phyloP scores from a whole-genome alignment of 148 eudicot genomes.

The Rhododendron kiyosumense region DNA sequence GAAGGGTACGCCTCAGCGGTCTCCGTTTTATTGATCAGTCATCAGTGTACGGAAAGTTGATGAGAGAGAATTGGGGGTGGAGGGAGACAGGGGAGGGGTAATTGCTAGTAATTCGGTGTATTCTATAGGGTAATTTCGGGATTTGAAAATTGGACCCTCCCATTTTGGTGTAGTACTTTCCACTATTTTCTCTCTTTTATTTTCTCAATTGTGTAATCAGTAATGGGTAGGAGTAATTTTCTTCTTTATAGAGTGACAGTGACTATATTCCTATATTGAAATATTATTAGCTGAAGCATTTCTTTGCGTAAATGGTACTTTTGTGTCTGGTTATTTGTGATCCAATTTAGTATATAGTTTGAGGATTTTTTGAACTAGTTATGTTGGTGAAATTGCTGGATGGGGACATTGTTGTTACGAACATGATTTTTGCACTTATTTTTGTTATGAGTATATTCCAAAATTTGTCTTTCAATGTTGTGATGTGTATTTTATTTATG shows the following conservation, averaged over 20 bases:
- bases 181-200: not conserved
- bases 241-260: not conserved
- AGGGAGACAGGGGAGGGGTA: not conserved
- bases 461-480: no score
- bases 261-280: not conserved
- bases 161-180: not conserved
- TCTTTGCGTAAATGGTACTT: no score
- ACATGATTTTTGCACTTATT: no score
- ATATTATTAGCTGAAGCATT: not conserved
- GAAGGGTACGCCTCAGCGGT: slow-evolving; percentile 45
- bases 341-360: not conserved
- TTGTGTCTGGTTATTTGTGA: not conserved
- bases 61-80: not conserved
- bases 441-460: no score
- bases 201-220: not conserved
- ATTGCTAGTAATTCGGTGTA: not conserved
- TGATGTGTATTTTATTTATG: no score
- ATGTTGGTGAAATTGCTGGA: no score
- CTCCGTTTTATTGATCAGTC: slow-evolving; percentile 43
- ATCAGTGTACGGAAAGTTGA: slow-evolving; percentile 7
- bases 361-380: no score
- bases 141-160: not conserved
- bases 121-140: not conserved
- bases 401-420: no score
- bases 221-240: not conserved